Conservation (phyloP, 2,329 filamentous ascomycete species). For the Beauveria sp. region DNA sequence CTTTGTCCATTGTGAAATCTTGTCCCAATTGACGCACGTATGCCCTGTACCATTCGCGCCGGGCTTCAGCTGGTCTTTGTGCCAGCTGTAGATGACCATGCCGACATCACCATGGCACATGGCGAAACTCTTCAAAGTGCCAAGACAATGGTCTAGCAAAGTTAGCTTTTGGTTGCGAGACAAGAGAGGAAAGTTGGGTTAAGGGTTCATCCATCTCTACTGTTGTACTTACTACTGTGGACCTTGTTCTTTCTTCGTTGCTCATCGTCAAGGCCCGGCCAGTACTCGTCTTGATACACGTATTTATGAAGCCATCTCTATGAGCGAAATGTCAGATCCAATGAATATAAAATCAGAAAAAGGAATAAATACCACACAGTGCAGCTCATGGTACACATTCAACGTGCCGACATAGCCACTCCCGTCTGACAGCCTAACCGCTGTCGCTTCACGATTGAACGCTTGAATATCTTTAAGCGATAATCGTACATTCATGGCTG, state of each 20-base stretch:
- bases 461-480: background rate
- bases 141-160: constrained; percentile 1
- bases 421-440: constrained; percentile 7
- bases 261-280: constrained; percentile 3
- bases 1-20: background rate
- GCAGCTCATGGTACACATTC: constrained; percentile 10
- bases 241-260: constrained; percentile 7
- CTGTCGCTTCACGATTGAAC: constrained; percentile 6
- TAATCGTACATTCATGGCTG: constrained; percentile 7
- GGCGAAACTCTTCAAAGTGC: constrained; percentile 3
- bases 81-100: constrained; percentile 11
- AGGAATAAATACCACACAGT: background rate
- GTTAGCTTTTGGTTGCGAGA: background rate
- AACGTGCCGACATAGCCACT: constrained; percentile 9
- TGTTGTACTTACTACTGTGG: constrained; percentile 7
- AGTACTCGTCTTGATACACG: constrained; percentile 9
- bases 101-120: constrained; percentile 8
- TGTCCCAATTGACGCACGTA: constrained; percentile 6
- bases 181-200: too few relatives aligned
- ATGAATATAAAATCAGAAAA: too few relatives aligned
- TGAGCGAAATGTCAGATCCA: background rate
- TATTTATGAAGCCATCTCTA: constrained; percentile 12
- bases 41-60: background rate
- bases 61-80: constrained; percentile 1
- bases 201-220: background rate